Evolutionary conservation across 1,284 basidiomycete species (phyloP).

Genomic region (Ganoderma resinaceum): DNA sequence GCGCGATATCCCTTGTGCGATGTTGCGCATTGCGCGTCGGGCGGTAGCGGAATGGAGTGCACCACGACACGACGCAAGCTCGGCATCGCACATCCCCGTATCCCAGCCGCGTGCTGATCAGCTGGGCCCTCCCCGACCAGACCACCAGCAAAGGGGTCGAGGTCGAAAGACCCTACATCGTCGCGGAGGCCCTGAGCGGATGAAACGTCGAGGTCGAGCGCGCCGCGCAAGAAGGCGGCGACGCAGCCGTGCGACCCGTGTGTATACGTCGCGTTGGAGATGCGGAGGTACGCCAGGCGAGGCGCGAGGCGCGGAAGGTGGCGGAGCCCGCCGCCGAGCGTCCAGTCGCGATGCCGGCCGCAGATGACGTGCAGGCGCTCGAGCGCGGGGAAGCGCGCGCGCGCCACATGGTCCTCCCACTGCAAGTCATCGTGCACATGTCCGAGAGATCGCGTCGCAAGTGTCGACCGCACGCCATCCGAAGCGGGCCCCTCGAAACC

Average conservation of each 20-base stretch:
- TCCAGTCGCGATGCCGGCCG: slow-evolving; percentile 28
- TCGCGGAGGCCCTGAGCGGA: not conserved
- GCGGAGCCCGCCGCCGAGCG: slow-evolving; percentile 23
- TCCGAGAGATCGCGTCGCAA: slow-evolving; percentile 13
- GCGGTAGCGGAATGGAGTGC: slow-evolving; percentile 22
- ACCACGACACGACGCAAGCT: slow-evolving; percentile 17
- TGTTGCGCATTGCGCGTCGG: slow-evolving; percentile 8
- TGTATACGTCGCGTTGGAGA: slow-evolving; percentile 30
- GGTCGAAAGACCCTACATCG: not conserved
- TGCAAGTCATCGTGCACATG: not conserved
- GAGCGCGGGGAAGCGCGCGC: slow-evolving; percentile 26
- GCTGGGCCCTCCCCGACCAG: not conserved
- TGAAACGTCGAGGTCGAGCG: slow-evolving; percentile 12
- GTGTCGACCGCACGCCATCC: not conserved
- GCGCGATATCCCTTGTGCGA: slow-evolving; percentile 21
- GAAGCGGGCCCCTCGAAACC: not conserved
- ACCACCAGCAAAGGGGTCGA: not conserved
- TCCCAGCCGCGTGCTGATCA: not conserved
- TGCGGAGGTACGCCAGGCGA: slow-evolving; percentile 26
- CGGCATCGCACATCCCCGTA: slow-evolving; percentile 2
- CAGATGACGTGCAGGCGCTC: slow-evolving; percentile 29
- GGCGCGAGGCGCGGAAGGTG: slow-evolving; percentile 25
- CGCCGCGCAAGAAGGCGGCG: slow-evolving; percentile 24
- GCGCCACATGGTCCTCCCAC: not conserved
- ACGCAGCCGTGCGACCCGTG: slow-evolving; percentile 24